These are phyloP conservation scores for Rhynchospora tenuis DNA, from an alignment of 176 grass and related monocot genomes.

Conservation along the genomic window DNA sequence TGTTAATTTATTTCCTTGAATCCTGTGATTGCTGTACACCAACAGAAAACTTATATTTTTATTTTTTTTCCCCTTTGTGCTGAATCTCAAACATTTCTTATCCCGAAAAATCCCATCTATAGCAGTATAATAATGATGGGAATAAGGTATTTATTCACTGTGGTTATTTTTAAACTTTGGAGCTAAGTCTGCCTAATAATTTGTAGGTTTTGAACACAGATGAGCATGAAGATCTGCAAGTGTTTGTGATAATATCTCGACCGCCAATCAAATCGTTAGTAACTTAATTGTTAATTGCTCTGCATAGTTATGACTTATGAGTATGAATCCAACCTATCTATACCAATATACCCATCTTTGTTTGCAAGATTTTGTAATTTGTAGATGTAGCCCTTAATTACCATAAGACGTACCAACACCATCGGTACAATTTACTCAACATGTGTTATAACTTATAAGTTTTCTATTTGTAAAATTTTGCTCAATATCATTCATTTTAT, in stretches of 20 bases:
- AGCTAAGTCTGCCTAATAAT: not conserved
- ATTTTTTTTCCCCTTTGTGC: not conserved
- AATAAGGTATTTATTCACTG: not conserved
- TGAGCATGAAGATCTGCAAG: conserved; percentile 72
- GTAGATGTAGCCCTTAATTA: not conserved
- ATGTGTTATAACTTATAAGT: no score
- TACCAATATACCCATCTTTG: not conserved
- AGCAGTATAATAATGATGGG: not conserved
- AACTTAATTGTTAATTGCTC: conserved; percentile 1
- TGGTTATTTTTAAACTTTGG: not conserved
- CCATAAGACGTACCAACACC: not conserved
- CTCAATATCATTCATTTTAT: not conserved
- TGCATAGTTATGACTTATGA: not conserved
- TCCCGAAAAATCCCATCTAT: not conserved
- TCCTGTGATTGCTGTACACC: no score
- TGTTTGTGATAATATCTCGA: conserved; percentile 79
- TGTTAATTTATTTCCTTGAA: no score
- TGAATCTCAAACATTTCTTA: not conserved
- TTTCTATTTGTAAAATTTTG: not conserved
- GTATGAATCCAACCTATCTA: not conserved
- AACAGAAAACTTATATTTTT: no score
- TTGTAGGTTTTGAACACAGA: conserved; percentile 84
- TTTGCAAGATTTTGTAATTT: not conserved
- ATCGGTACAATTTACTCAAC: not conserved
- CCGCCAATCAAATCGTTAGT: conserved; percentile 84